These are phyloP conservation scores for Thymus quinquecostatus DNA, from an alignment of 257 asterid genomes.

Conservation along the genomic window DNA sequence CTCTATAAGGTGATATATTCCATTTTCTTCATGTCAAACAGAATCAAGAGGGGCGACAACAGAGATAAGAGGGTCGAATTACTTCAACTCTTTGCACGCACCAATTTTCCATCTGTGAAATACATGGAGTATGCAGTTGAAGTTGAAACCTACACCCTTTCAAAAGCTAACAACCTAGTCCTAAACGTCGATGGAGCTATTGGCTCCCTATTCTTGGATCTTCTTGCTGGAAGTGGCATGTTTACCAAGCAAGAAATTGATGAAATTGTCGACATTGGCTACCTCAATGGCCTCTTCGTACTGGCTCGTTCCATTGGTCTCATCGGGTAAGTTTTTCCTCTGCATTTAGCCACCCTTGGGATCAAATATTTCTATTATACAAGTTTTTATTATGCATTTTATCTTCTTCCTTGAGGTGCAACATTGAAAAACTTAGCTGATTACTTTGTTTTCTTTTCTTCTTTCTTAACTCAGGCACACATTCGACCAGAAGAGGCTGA, in stretches of 20 bases:
- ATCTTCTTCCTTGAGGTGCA: not conserved
- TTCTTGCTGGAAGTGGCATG: constrained; percentile 99
- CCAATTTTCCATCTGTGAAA: constrained; percentile 91
- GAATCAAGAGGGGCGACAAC: constrained; percentile 99
- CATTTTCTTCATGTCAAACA: constrained; percentile 35
- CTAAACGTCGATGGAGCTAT: constrained; percentile 98
- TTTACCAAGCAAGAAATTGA: constrained; percentile 93
- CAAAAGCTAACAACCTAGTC: constrained; percentile 96
- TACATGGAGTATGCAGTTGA: constrained; percentile 99
- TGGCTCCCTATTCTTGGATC: constrained; percentile 96
- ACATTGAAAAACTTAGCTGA: constrained; percentile 4
- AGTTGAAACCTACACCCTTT: constrained; percentile 93
- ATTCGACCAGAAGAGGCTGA: constrained; percentile 96
- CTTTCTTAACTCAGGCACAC: constrained; percentile 70
- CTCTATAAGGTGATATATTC: constrained; percentile 9
- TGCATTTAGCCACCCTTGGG: not conserved
- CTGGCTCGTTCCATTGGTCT: constrained; percentile 99
- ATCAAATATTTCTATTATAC: not conserved
- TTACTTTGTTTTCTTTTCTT: not conserved
- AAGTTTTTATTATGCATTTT: not conserved
- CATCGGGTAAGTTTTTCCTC: constrained; percentile 74
- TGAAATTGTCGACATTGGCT: constrained; percentile 91
- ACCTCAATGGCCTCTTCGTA: constrained; percentile 94
- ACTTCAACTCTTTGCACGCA: constrained; percentile 78
- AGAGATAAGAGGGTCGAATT: constrained; percentile 97